A percentile compares a stretch with the other conserved stretches of the same genome.
phyloP scores from a whole-genome alignment of 2,329 filamentous ascomycete genomes.

The Microdochium nivale region DNA sequence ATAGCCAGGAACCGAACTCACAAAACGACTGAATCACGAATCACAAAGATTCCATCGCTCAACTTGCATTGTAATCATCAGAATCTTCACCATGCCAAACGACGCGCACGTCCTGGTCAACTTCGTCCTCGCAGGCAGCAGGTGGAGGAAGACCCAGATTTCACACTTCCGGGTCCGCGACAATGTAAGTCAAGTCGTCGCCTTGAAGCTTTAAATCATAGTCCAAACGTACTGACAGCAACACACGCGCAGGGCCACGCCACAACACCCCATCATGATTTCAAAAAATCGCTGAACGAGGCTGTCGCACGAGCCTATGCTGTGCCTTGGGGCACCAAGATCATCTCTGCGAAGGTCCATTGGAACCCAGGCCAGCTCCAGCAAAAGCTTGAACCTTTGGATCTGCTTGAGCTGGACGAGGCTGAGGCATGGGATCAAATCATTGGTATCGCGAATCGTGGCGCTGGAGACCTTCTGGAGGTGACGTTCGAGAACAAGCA shows the following conservation, averaged over 20 bases:
- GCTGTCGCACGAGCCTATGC: not conserved
- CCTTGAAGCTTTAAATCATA: no score
- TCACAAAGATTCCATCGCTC: not conserved
- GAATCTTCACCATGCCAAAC: not conserved
- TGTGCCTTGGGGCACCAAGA: not conserved
- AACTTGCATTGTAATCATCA: not conserved
- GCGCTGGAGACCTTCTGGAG: not conserved
- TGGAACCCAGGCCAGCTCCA: not conserved
- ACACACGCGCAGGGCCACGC: no score
- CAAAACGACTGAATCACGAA: not conserved
- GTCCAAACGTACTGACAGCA: no score
- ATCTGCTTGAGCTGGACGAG: not conserved
- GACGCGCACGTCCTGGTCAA: not conserved
- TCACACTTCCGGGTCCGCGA: not conserved
- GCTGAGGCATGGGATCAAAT: not conserved
- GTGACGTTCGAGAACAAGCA: not conserved
- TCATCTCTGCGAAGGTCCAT: not conserved
- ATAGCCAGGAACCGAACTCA: not conserved
- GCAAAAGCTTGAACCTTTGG: not conserved
- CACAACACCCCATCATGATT: no score
- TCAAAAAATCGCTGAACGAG: not conserved
- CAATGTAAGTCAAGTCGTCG: not conserved
- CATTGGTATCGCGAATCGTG: not conserved
- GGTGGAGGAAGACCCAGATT: not conserved
- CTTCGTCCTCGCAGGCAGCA: not conserved